These are phyloP conservation scores for Polygonum aviculare DNA, from an alignment of 148 eudicot genomes.

Conservation along the genomic window DNA sequence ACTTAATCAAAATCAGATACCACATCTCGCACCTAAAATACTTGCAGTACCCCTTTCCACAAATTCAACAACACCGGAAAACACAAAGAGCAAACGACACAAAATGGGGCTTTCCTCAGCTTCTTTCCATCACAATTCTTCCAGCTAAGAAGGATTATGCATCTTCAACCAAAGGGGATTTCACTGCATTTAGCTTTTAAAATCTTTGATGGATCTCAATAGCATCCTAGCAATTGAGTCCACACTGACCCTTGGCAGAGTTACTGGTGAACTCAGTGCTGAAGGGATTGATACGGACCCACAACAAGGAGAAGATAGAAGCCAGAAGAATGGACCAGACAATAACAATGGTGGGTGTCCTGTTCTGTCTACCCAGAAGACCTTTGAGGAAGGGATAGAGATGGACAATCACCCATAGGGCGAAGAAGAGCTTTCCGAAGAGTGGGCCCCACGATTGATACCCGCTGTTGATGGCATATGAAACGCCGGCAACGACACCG, in stretches of 20 bases:
- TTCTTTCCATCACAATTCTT: not conserved
- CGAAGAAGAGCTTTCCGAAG: constrained; percentile 71
- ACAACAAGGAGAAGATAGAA: constrained; percentile 72
- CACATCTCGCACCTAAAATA: not conserved
- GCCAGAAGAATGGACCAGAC: constrained; percentile 81
- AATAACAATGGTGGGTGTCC: constrained; percentile 78
- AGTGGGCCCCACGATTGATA: constrained; percentile 89
- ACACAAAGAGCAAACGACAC: not conserved
- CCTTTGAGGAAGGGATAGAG: constrained; percentile 88
- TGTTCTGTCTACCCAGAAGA: constrained; percentile 65
- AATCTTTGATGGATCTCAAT: not conserved
- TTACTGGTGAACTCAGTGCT: constrained; percentile 25
- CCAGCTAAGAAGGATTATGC: too few relatives aligned
- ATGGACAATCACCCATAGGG: constrained; percentile 77
- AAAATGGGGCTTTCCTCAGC: not conserved
- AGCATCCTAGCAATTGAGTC: constrained; percentile 32
- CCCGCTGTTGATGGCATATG: constrained; percentile 65
- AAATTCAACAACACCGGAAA: not conserved
- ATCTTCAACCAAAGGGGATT: not conserved
- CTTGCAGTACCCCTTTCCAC: not conserved
- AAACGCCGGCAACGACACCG: constrained; percentile 77
- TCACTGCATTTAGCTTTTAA: not conserved
- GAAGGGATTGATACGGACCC: constrained; percentile 82
- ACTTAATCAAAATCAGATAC: not conserved
- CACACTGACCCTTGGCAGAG: constrained; percentile 42